Base-by-base conservation (phyloP, 192 early-diverging fungal genomes). In the Linnemannia zychae region DNA sequence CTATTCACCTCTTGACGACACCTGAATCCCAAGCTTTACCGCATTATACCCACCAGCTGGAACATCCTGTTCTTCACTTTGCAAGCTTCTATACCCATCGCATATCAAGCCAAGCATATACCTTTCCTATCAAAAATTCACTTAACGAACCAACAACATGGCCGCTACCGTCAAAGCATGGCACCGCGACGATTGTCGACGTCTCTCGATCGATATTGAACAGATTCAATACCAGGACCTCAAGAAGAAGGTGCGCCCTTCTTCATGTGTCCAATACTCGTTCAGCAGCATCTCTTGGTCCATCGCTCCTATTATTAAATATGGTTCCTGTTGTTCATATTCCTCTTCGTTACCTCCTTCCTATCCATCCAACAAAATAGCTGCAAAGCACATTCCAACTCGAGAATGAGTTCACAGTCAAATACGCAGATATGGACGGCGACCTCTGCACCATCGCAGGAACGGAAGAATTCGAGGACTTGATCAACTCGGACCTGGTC, bases 151-250 rank as follows among this genome's bases (percentile, higher is more conserved):
- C 33, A 63, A 22, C 16, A 71, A 38, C n/a, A 85, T 85, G 83
- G 33, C 83, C 40, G 72, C 83, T 68, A 79, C 83, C 46, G 83
- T 85, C 13, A 85, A 85, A 68, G 83, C 83, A 65, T 85, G 83
- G 83, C 76, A 76, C 57, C 74, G 67, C 48, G 78, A 85, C 24
- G 83, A 85, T 40, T 85, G 83, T 68, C 83, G 83, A 33, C 73
- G 83, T 20, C 78, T 85, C 49, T 85, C 83, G 20, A 85, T 85
- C 50, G 74, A 85, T 33, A 79, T 85, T 68, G 77, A 79, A 38
- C 77, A 85, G 44, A 85, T 85, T 57, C 77, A 85, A 57, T 85
- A 85, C 70, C 77, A 79, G 60, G 83, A 85, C 5, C 83, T 85
- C 57, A 85, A 85, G 49, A 72, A 78, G 31, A 85, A 85, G 77